Conservation (phyloP, 805 yeast genomes). For the Scheffersomyces spartinae region DNA sequence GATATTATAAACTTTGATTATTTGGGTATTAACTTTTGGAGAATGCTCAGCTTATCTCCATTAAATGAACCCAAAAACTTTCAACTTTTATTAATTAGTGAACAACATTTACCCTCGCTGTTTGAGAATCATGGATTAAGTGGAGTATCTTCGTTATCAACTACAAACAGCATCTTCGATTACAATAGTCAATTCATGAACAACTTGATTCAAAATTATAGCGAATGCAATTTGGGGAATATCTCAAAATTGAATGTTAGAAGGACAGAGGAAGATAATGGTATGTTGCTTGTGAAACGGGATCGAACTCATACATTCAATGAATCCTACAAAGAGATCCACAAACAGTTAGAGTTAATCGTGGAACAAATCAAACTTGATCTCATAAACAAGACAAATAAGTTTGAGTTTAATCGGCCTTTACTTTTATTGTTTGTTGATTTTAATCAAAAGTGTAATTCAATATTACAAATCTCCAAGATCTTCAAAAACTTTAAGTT, state of each 20-base stretch:
- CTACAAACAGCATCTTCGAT: too few relatives aligned
- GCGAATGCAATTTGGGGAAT: constrained; percentile 37
- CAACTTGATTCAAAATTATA: constrained; percentile 31
- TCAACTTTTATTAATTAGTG: constrained; percentile 36
- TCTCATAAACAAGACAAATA: constrained; percentile 27
- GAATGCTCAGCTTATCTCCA: constrained; percentile 45
- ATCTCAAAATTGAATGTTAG: constrained; percentile 20
- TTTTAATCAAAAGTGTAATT: constrained; percentile 28
- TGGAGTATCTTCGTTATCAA: too few relatives aligned
- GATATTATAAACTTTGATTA: constrained; percentile 33
- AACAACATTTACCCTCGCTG: too few relatives aligned
- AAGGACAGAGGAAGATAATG: constrained; percentile 17
- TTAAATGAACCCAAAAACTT: constrained; percentile 37
- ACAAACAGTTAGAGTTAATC: constrained; percentile 16
- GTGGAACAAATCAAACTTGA: constrained; percentile 28
- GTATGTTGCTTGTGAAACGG: constrained; percentile 13
- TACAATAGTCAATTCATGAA: constrained; percentile 28
- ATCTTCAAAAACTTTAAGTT: constrained; percentile 36
- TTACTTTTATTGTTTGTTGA: constrained; percentile 40
- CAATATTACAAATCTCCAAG: constrained; percentile 35
- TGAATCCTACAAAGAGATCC: constrained; percentile 16
- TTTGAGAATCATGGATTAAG: too few relatives aligned
- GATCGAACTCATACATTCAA: too few relatives aligned
- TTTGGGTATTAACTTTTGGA: constrained; percentile 44
- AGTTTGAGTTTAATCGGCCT: constrained; percentile 35